phyloP scores from a whole-genome alignment of 305 asterid genomes.

The Solanum aculeatissimum region DNA sequence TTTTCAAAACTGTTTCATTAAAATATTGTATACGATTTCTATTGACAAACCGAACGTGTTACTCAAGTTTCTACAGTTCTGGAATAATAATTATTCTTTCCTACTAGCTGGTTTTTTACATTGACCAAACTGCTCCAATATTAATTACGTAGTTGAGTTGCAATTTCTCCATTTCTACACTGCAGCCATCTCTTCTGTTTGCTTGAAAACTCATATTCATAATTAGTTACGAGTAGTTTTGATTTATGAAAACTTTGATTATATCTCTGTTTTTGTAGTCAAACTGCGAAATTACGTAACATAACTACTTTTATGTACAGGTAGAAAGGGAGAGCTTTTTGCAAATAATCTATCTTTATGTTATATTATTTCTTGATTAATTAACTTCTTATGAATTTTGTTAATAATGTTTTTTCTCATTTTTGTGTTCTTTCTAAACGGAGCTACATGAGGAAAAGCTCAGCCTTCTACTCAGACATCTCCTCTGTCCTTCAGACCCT shows the following conservation, averaged over 20 bases:
- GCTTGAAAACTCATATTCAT: neutral
- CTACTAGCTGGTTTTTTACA: too few species aligned
- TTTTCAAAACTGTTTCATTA: neutral
- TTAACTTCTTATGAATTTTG: neutral
- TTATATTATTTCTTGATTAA: neutral
- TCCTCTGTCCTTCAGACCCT: too few species aligned
- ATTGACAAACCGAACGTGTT: neutral
- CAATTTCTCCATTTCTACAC: neutral
- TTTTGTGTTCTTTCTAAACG: too few species aligned
- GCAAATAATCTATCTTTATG: neutral
- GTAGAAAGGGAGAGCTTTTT: neutral
- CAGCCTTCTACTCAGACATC: too few species aligned
- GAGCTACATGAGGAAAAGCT: too few species aligned
- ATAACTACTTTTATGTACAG: neutral
- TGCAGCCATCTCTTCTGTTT: neutral
- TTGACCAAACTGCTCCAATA: neutral
- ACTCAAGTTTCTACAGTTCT: too few species aligned
- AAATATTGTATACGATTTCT: too few species aligned
- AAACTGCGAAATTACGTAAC: neutral
- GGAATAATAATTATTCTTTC: too few species aligned
- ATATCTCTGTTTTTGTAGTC: neutral
- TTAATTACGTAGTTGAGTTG: neutral
- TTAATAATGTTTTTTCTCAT: neutral
- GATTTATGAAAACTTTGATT: neutral
- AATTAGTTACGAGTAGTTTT: neutral